These are phyloP conservation scores for Lactarius sp. DNA, from an alignment of 768 basidiomycete genomes.

Conservation along the genomic window DNA sequence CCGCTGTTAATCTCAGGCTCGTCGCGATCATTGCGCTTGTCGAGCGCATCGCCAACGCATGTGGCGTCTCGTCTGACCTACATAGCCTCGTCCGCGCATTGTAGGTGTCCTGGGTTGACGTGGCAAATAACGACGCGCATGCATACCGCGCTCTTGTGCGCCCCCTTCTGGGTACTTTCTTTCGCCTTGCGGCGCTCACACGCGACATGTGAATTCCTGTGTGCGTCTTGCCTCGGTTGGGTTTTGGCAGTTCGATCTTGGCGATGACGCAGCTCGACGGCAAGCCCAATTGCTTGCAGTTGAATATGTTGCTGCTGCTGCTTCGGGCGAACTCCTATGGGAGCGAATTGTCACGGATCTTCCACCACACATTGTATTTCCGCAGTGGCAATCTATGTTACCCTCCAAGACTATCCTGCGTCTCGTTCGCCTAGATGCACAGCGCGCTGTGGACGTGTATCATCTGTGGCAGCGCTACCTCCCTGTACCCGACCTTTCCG, in stretches of 20 bases:
- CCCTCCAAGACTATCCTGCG: constrained; percentile 15
- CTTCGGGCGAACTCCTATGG: constrained; percentile 20
- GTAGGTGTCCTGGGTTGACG: constrained; percentile 41
- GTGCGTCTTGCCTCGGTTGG: constrained; percentile 24
- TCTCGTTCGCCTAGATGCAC: constrained; percentile 18
- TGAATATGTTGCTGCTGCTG: constrained; percentile 31
- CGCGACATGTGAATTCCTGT: constrained; percentile 26
- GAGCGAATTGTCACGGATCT: constrained; percentile 22
- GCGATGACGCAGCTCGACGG: constrained; percentile 21
- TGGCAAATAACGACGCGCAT: constrained; percentile 15
- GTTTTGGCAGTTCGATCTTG: constrained; percentile 25
- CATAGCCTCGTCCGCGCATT: constrained; percentile 28
- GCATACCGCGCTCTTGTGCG: constrained; percentile 28
- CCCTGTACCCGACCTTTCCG: constrained; percentile 18
- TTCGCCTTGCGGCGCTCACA: constrained; percentile 41
- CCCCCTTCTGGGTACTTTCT: constrained; percentile 40
- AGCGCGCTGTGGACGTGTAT: constrained; percentile 16
- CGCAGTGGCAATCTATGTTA: constrained; percentile 24
- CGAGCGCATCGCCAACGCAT: constrained; percentile 10
- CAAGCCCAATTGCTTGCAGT: constrained; percentile 35
- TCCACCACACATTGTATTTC: constrained; percentile 20
- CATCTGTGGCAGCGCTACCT: constrained; percentile 20
- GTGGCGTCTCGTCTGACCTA: background rate
- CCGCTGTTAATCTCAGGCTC: constrained; percentile 21
- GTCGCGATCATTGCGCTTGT: constrained; percentile 18